Base-by-base conservation (phyloP, 805 yeast genomes). In the Nadsonia fulvescens region DNA sequence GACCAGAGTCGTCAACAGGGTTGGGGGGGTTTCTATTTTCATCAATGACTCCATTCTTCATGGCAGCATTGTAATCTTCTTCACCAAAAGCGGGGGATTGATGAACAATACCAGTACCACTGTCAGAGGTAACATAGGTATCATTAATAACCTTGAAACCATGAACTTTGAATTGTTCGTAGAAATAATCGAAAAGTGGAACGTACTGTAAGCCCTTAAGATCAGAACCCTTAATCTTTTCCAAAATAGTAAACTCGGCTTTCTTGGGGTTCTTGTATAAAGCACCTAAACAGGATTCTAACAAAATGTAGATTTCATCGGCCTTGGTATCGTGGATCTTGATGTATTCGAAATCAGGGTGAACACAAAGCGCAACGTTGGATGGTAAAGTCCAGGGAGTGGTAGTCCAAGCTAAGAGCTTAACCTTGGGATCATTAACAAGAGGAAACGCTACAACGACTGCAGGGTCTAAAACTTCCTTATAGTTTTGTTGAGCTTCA, bases 381-480 rank as follows among this genome's bases (percentile, higher is more conserved):
- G 93, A 77, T 21, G 98, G 98, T 47, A 89, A 62, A 26, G 99
- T 91, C 99, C 99, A 89, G 28, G 99, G 99, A 14, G 99, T 89
- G 33, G 99, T 89, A 23, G 99, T 89, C 99, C 99, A 89, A 6
- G 96, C 96, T 20, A 89, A 83, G 38, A 89, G 60, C 37, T 66
- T 59, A 28, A 93, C 78, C 43, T 75, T 69, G 36, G 79, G 82
- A 44, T 83, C 91, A 35, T 69, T 77, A 16, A 64, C 56, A 30
- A 78, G 58, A 36, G 78, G 77, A 63, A 89, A 91, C 14, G 81
- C 92, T 40, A 89, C 55, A 33, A 94, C 82, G 26, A 91, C 83
- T 7, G 94, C 93, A 6, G 99, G 99, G 52, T 89, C 99, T 35
- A 70, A 66, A 26, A 89, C 96, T 33, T 89, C 96, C 60, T 89